These are phyloP conservation scores for Hordeum vulgare DNA, from an alignment of 176 grass and related monocot genomes.

Conservation along the genomic window DNA sequence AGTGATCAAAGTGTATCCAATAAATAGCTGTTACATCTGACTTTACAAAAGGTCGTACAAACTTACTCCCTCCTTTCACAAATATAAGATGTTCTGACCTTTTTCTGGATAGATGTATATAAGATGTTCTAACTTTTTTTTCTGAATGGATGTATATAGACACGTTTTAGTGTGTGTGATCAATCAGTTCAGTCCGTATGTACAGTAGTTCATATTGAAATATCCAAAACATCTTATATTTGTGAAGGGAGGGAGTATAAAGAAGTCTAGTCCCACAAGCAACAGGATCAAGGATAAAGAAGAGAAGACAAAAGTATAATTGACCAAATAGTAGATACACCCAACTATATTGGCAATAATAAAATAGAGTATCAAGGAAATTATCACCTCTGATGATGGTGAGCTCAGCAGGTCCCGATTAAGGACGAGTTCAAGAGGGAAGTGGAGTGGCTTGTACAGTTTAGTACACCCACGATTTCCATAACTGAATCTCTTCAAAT, in stretches of 20 bases:
- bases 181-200: no score
- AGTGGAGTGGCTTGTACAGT: slow-evolving; percentile 61
- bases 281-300: background rate
- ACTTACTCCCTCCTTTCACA: background rate
- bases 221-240: no score
- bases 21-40: background rate
- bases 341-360: background rate
- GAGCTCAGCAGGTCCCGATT: slow-evolving; percentile 60
- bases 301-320: background rate
- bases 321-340: background rate
- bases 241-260: background rate
- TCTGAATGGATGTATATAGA: no score
- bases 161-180: no score
- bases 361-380: background rate
- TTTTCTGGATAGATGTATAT: no score
- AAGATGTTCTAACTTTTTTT: no score
- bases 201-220: no score
- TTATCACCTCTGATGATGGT: slow-evolving; percentile 47
- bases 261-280: background rate
- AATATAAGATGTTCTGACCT: no score
- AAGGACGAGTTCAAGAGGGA: slow-evolving; percentile 64
- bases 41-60: background rate
- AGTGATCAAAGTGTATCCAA: background rate
- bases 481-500: slow-evolving; percentile 95
- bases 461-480: slow-evolving; percentile 66